Base-by-base conservation (phyloP, 1,284 basidiomycete species). In the Tranzscheliella williamsii region DNA sequence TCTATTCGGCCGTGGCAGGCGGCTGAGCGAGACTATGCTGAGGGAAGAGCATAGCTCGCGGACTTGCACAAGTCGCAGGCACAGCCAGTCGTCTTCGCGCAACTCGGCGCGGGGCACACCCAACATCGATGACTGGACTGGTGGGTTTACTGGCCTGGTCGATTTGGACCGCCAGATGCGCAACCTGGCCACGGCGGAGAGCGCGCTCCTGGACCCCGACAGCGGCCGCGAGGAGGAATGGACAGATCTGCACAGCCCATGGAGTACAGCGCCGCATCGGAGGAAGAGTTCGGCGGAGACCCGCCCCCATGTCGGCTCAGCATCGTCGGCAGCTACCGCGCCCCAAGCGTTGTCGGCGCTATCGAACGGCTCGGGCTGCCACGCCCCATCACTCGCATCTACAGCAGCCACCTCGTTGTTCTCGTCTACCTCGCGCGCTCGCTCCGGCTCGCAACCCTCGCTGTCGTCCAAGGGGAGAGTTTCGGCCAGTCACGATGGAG, bases 121-220 rank as follows among this genome's bases (percentile, higher is more conserved):
- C 12, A 42, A 48, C 16, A 32, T 64, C 39, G 62, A 65, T 40
- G 62, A 65, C 37, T 65, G 62, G 62, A 60, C 38, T 41, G 52
- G 52, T 21, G 56, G 55, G 1, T 65, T 65, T 42, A 65, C 62
- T 0, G 62, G 62, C n/a, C 43, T 65, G 18, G 62, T 65, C 31
- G 62, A 65, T 24, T 46, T 65, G 23, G 62, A 65, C 32, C 42
- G 62, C 13, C 30, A 42, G 30, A 64, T 64, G 61, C 61, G 61
- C 13, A 26, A 64, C 21, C 54, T 64, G n/a, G 61, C 61, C n/a
- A 53, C 58, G 42, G 24, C 44, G 26, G 52, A 62, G 18, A 34
- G 32, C 32, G 12, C 9, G 26, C n/a, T n/a, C n/a, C n/a, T n/a
- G n/a, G n/a, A n/a, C n/a, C n/a, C n/a, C n/a, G n/a, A n/a, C n/a